Percentiles rank a stretch among this genome's conserved stretches.
Evolutionary conservation across 306 rosid species (phyloP).

Genomic region (Pyrus communis): DNA sequence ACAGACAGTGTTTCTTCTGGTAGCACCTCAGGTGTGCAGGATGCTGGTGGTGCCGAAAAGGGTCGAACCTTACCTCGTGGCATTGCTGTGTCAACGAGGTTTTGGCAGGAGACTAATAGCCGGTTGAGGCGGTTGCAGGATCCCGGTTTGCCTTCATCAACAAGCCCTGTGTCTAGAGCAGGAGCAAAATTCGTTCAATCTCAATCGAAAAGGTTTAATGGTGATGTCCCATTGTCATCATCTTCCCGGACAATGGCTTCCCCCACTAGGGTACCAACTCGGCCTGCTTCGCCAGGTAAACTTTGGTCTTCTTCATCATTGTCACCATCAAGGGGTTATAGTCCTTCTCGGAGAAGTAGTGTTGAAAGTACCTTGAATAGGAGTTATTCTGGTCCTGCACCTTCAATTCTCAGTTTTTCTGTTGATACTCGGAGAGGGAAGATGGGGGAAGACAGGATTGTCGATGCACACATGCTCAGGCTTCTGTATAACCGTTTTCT

Average conservation of each 20-base stretch:
- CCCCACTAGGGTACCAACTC: slow-evolving; percentile 57
- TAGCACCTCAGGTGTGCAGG: slow-evolving; percentile 84
- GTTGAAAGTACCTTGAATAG: slow-evolving; percentile 48
- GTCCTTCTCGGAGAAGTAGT: slow-evolving; percentile 82
- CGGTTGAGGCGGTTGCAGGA: slow-evolving; percentile 84
- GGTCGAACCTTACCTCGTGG: slow-evolving; percentile 47
- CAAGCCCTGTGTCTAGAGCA: slow-evolving; percentile 57
- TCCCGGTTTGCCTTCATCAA: slow-evolving; percentile 76
- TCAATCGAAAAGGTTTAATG: slow-evolving; percentile 54
- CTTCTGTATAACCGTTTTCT: slow-evolving; percentile 82
- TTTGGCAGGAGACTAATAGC: slow-evolving; percentile 98
- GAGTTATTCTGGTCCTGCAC: slow-evolving; percentile 39
- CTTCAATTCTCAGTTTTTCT: slow-evolving; percentile 88
- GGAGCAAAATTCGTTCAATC: slow-evolving; percentile 46
- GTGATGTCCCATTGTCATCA: slow-evolving; percentile 52
- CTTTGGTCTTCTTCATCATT: slow-evolving; percentile 62
- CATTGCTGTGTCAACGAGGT: slow-evolving; percentile 74
- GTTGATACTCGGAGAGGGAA: slow-evolving; percentile 91
- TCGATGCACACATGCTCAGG: slow-evolving; percentile 87
- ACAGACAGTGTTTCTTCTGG: slow-evolving; percentile 96
- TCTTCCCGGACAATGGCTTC: slow-evolving; percentile 75
- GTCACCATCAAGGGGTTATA: slow-evolving; percentile 70
- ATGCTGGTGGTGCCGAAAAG: slow-evolving; percentile 33
- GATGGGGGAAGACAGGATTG: slow-evolving; percentile 86
- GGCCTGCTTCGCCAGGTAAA: slow-evolving; percentile 86